These are phyloP conservation scores for Hypericum perforatum DNA, from an alignment of 345 rosid species.

Conservation along the genomic window DNA sequence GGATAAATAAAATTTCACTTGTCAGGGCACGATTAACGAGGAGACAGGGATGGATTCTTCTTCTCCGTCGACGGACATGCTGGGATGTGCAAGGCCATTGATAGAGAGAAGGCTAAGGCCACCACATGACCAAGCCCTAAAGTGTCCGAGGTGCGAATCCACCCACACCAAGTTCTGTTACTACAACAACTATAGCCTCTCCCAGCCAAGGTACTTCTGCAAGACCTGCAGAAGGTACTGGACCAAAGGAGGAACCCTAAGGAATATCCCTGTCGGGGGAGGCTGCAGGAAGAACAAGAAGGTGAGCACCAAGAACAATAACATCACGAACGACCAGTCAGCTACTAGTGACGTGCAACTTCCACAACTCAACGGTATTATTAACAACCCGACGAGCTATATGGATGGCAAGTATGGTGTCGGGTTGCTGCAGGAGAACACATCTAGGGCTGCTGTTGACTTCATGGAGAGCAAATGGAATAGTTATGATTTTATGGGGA, in stretches of 20 bases:
- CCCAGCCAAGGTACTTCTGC: conserved; percentile 97
- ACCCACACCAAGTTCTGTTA: conserved; percentile 92
- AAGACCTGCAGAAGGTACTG: conserved; percentile 96
- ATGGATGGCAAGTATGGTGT: conserved; percentile 23
- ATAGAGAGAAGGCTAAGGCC: conserved; percentile 92
- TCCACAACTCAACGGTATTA: conserved; percentile 36
- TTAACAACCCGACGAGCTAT: conserved; percentile 22
- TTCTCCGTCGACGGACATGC: conserved; percentile 78
- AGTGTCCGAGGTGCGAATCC: conserved; percentile 93
- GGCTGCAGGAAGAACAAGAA: conserved; percentile 92
- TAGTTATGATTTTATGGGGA: conserved; percentile 45
- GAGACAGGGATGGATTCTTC: conserved; percentile 57
- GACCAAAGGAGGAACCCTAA: conserved; percentile 92
- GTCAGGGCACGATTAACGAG: conserved; percentile 48
- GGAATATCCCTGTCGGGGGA: conserved; percentile 97
- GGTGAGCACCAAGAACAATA: conserved; percentile 41
- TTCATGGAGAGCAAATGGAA: conserved; percentile 42
- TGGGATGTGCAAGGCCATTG: conserved; percentile 72
- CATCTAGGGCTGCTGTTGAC: conserved; percentile 25
- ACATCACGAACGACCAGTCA: conserved; percentile 21
- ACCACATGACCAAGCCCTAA: conserved; percentile 77
- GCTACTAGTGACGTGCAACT: conserved; percentile 31
- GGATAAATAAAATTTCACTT: neutral
- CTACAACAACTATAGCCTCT: conserved; percentile 96
- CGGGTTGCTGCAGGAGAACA: conserved; percentile 19